Evolutionary conservation across 78 protist species (phyloP).

Genomic region (Dictyostelium intermedium): DNA sequence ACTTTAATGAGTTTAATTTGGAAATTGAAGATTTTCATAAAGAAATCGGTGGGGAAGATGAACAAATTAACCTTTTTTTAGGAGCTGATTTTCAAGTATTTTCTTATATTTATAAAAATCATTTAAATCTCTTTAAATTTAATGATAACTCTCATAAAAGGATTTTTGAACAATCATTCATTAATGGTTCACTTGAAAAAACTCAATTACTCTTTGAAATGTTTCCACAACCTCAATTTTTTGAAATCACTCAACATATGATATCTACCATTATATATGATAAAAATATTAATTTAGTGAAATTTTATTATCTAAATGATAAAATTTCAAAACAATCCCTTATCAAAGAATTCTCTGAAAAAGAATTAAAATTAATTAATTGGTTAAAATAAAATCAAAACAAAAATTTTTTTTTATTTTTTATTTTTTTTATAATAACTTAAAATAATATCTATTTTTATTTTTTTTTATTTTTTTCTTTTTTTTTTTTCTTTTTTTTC

Average conservation of each 20-base stretch:
- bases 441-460: too few relatives aligned
- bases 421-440: too few relatives aligned
- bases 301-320: neutral
- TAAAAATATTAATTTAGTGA: neutral
- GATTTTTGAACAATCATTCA: neutral
- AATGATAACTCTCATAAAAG: too few relatives aligned
- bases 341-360: neutral
- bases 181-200: neutral
- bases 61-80: neutral
- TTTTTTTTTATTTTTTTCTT: too few relatives aligned
- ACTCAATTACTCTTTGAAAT: neutral
- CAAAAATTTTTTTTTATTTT: neutral
- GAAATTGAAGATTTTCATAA: neutral
- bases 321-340: neutral
- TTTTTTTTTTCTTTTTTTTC: too few relatives aligned
- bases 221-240: neutral
- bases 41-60: neutral
- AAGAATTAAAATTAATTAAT: neutral
- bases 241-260: neutral
- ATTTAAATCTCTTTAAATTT: neutral
- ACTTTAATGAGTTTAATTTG: neutral
- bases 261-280: neutral
- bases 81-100: neutral
- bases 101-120: neutral
- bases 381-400: neutral